Conservation (phyloP, 208 protist genomes). For the Angomonas deanei region DNA sequence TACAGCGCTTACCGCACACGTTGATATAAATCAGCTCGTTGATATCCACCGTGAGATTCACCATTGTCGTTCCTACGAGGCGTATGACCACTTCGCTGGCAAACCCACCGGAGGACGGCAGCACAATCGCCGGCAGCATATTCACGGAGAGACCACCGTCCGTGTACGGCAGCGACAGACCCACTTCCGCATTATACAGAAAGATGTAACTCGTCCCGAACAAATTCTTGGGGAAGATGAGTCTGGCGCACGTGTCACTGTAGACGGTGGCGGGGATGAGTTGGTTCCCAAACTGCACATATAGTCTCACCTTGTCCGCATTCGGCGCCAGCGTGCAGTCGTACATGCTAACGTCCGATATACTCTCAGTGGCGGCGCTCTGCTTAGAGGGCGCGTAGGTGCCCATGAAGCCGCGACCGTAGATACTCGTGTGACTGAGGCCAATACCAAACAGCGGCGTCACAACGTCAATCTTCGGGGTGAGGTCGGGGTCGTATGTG, state of each 20-base stretch:
- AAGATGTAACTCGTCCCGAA: constrained; percentile 16
- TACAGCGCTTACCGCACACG: constrained; percentile 29
- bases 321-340: neutral
- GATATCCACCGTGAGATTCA: neutral
- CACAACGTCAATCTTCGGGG: constrained; percentile 22
- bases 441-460: constrained; percentile 18
- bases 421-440: constrained; percentile 15
- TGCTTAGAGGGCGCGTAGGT: neutral
- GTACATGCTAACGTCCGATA: neutral
- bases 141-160: constrained; percentile 13
- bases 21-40: constrained; percentile 13
- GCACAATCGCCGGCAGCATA: constrained; percentile 20
- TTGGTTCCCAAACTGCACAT: constrained; percentile 6
- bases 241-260: constrained; percentile 6
- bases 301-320: neutral
- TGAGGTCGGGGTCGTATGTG: constrained; percentile 22
- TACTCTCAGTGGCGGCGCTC: neutral
- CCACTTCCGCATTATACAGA: constrained; percentile 13
- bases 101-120: constrained; percentile 23
- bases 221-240: constrained; percentile 15
- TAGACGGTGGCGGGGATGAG: constrained; percentile 6
- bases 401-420: constrained; percentile 12
- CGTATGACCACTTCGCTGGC: constrained; percentile 7
- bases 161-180: constrained; percentile 9
- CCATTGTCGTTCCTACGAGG: constrained; percentile 21